These are phyloP conservation scores for Penicillium sp. DNA, from an alignment of 2,329 filamentous ascomycete species.

Conservation along the genomic window DNA sequence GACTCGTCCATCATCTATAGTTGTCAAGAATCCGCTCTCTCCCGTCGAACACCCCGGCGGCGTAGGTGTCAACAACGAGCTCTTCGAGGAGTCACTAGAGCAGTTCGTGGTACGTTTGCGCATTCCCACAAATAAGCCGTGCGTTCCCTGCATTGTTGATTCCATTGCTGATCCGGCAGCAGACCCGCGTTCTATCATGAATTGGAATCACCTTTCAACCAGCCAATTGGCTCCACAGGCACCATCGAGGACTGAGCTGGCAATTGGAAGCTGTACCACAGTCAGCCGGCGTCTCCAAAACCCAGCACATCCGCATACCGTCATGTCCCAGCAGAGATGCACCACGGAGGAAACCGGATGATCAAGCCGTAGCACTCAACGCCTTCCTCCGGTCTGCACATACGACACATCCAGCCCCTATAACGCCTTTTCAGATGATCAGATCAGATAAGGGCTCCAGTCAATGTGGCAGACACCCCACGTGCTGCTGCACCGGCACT, in stretches of 20 bases:
- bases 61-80: conserved; percentile 64
- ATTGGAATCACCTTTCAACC: background rate
- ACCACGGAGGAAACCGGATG: background rate
- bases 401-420: background rate
- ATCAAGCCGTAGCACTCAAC: conserved; percentile 14
- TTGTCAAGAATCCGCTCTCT: conserved; percentile 66
- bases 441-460: conserved; percentile 9
- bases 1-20: conserved; percentile 33
- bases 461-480: conserved; percentile 19
- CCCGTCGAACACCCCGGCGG: conserved; percentile 64
- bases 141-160: conserved; percentile 14
- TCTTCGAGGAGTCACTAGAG: conserved; percentile 62
- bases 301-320: background rate
- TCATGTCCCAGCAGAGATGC: background rate
- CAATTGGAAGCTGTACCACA: background rate
- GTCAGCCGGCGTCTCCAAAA: background rate
- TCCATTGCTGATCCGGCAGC: conserved; percentile 25
- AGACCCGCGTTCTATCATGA: conserved; percentile 39
- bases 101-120: conserved; percentile 51
- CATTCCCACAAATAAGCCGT: background rate
- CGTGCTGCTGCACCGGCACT: conserved; percentile 17
- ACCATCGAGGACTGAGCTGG: background rate
- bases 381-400: background rate
- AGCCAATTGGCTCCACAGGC: conserved; percentile 3
- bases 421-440: conserved; percentile 18